These are phyloP conservation scores for Harringtonia lauricola DNA, from an alignment of 2,329 filamentous ascomycete genomes.

Conservation along the genomic window DNA sequence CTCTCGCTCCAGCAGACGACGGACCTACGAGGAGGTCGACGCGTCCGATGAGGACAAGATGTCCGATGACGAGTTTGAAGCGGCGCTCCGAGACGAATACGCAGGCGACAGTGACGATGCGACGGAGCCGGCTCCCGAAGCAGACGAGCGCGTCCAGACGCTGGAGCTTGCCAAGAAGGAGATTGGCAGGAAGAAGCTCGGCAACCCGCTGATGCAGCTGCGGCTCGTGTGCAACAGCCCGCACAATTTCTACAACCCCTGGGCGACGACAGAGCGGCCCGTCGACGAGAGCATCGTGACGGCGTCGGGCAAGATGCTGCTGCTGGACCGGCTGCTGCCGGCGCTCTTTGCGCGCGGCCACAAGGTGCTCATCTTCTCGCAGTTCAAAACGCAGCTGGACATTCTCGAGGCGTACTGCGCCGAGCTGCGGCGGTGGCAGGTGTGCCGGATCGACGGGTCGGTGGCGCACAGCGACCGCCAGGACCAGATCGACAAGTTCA, in stretches of 20 bases:
- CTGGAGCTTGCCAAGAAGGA: conserved; percentile 76
- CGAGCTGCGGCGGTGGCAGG: conserved; percentile 65
- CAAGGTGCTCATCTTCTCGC: conserved; percentile 92
- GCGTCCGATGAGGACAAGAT: conserved; percentile 51
- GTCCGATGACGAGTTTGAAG: conserved; percentile 77
- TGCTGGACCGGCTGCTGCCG: conserved; percentile 78
- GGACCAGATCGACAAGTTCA: conserved; percentile 63
- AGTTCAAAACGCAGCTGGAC: conserved; percentile 91
- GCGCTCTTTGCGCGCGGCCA: conserved; percentile 63
- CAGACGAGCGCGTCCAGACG: conserved; percentile 53
- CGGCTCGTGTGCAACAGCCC: conserved; percentile 87
- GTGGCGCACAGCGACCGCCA: conserved; percentile 65
- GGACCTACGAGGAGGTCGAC: conserved; percentile 43
- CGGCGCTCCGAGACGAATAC: conserved; percentile 57
- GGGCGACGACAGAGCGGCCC: conserved; percentile 43
- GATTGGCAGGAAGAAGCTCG: conserved; percentile 81
- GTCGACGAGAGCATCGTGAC: conserved; percentile 77
- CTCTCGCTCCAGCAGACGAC: conserved; percentile 32
- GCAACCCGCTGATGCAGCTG: conserved; percentile 86
- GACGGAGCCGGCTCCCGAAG: conserved; percentile 49
- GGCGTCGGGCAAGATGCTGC: conserved; percentile 88
- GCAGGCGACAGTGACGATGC: conserved; percentile 19
- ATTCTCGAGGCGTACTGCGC: conserved; percentile 79
- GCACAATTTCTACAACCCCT: conserved; percentile 95
- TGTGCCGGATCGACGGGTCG: conserved; percentile 83